Conservation (phyloP, 306 rosid species). For the Lathyrus aphaca region DNA sequence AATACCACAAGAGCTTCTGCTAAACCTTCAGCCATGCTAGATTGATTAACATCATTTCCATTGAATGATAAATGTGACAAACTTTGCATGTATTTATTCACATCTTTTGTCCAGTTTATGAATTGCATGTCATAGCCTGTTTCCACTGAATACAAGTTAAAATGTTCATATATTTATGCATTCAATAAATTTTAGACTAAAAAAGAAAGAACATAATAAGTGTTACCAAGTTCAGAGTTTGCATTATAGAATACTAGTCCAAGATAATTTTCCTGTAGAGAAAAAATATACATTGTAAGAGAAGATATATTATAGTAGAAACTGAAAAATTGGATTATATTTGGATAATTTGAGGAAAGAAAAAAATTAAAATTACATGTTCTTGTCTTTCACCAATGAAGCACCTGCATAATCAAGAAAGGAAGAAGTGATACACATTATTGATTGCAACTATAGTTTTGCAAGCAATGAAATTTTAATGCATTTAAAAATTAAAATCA, state of each 20-base stretch:
- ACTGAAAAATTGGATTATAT: not conserved
- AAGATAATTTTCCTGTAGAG: slow-evolving; percentile 22
- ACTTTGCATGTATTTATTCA: not conserved
- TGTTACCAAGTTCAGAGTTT: slow-evolving; percentile 15
- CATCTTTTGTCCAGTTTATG: slow-evolving; percentile 29
- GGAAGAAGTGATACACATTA: not conserved
- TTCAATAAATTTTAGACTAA: not conserved
- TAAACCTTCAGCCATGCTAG: slow-evolving; percentile 24
- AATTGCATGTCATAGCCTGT: slow-evolving; percentile 12
- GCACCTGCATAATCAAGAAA: slow-evolving; percentile 21
- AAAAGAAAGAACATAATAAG: not conserved
- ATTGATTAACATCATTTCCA: not conserved
- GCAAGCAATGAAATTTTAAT: no score
- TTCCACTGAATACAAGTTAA: not conserved
- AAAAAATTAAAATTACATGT: slow-evolving; percentile 4
- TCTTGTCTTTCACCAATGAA: not conserved
- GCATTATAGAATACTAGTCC: slow-evolving; percentile 26
- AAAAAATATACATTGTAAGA: not conserved
- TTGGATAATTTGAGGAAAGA: not conserved
- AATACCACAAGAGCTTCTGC: slow-evolving; percentile 41
- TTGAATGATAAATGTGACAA: slow-evolving; percentile 26
- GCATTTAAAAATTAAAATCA: no score
- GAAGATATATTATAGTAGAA: not conserved
- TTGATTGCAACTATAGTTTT: no score
- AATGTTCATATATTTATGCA: not conserved